phyloP scores from a whole-genome alignment of 1,284 basidiomycete genomes.

The Ceratobasidium papillatum region DNA sequence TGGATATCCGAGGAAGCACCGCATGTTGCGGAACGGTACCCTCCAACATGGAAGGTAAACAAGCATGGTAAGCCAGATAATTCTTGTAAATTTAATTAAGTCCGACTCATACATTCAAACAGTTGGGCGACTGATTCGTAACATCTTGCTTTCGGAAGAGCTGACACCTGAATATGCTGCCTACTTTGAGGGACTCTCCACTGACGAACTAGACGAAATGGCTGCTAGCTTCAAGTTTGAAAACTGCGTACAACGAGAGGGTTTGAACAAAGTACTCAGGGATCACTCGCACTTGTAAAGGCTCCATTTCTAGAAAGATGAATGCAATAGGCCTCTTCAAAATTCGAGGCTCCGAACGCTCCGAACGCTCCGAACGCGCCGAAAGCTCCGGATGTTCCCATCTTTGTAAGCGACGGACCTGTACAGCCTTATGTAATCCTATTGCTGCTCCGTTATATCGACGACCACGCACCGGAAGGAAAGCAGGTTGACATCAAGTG shows the following conservation, averaged over 20 bases:
- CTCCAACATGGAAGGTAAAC: slow-evolving; percentile 43
- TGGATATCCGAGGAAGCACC: slow-evolving; percentile 50
- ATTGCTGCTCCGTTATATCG: no score
- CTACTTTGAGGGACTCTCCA: slow-evolving; percentile 64
- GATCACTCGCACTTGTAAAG: slow-evolving; percentile 46
- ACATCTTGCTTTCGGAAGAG: slow-evolving; percentile 71
- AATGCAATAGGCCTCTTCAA: not conserved
- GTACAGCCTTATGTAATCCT: no score
- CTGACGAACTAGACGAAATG: slow-evolving; percentile 66
- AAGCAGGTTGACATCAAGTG: no score
- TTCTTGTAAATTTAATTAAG: not conserved
- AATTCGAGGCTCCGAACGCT: no score
- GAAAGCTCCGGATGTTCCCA: no score
- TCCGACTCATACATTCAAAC: not conserved
- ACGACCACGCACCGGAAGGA: no score
- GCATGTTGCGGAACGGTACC: slow-evolving; percentile 50
- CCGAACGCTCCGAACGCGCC: no score
- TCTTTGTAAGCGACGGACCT: no score
- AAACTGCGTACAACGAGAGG: slow-evolving; percentile 58
- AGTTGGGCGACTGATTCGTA: slow-evolving; percentile 64
- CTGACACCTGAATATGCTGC: slow-evolving; percentile 69
- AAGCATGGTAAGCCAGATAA: slow-evolving; percentile 19
- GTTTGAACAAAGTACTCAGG: slow-evolving; percentile 52
- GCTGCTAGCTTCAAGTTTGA: slow-evolving; percentile 70
- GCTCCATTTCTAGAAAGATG: not conserved